Conservation (phyloP, 164 flowering plant genomes). For the Vitis labrusca region DNA sequence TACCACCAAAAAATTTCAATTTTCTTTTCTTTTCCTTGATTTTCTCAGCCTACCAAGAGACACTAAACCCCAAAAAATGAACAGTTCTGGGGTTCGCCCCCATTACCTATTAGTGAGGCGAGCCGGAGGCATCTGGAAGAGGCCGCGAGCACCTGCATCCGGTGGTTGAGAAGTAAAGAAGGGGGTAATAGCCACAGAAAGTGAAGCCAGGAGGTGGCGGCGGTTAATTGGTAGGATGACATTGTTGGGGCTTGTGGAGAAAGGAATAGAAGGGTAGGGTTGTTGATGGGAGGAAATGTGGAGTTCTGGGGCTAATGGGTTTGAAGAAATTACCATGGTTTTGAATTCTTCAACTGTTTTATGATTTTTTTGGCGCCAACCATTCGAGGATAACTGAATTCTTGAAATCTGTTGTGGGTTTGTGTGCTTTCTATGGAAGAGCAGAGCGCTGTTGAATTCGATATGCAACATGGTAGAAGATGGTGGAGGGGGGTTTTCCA, state of each 20-base stretch:
- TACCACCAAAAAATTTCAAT: background rate
- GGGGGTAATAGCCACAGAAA: constrained; percentile 33
- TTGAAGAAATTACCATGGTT: too few species aligned
- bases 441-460: too few species aligned
- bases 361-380: too few species aligned
- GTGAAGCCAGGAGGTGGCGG: constrained; percentile 49
- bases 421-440: too few species aligned
- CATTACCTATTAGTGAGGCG: constrained; percentile 75
- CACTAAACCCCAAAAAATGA: background rate
- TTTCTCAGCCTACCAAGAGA: background rate
- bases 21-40: background rate
- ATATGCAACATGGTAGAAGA: too few species aligned
- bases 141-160: constrained; percentile 68
- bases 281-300: constrained; percentile 3
- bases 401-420: too few species aligned
- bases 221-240: constrained; percentile 33
- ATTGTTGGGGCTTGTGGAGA: constrained; percentile 1
- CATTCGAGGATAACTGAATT: too few species aligned
- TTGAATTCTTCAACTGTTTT: too few species aligned
- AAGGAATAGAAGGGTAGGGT: constrained; percentile 1
- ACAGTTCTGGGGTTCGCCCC: background rate
- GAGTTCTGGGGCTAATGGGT: too few species aligned
- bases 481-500: too few species aligned
- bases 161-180: constrained; percentile 13
- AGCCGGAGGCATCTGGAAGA: constrained; percentile 89